phyloP scores from a whole-genome alignment of 345 rosid genomes.

The Garcia nutans region DNA sequence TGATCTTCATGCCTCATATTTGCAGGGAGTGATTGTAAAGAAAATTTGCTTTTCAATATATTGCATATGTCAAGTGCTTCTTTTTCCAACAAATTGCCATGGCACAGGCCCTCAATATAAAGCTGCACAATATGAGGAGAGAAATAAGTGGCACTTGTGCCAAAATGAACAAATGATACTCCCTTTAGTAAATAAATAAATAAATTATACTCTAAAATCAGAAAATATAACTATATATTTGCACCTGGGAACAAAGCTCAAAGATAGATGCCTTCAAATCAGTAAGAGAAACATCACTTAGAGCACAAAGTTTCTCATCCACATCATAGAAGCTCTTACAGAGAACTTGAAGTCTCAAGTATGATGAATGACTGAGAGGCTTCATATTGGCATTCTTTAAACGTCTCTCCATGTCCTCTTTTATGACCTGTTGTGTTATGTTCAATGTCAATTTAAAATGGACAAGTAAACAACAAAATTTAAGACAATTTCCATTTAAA shows the following conservation, averaged over 20 bases:
- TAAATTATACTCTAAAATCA: no score
- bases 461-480: neutral
- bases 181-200: neutral
- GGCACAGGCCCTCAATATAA: constrained; percentile 81
- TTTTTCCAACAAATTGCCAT: constrained; percentile 83
- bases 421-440: constrained; percentile 60
- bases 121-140: constrained; percentile 48
- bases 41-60: constrained; percentile 62
- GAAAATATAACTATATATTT: neutral
- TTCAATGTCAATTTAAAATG: constrained; percentile 17
- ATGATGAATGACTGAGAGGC: constrained; percentile 85
- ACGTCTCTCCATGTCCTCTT: constrained; percentile 77
- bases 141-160: neutral
- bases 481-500: neutral
- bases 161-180: constrained; percentile 1
- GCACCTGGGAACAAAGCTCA: constrained; percentile 84
- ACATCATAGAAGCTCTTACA: constrained; percentile 79
- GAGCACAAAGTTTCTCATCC: constrained; percentile 69
- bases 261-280: constrained; percentile 77
- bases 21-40: constrained; percentile 58
- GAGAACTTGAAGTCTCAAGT: constrained; percentile 80
- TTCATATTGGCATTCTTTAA: constrained; percentile 83
- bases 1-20: constrained; percentile 72
- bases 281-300: constrained; percentile 62
- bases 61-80: constrained; percentile 61